Conservation (phyloP, 208 protist genomes). For the Acanthamoeba healyi region DNA sequence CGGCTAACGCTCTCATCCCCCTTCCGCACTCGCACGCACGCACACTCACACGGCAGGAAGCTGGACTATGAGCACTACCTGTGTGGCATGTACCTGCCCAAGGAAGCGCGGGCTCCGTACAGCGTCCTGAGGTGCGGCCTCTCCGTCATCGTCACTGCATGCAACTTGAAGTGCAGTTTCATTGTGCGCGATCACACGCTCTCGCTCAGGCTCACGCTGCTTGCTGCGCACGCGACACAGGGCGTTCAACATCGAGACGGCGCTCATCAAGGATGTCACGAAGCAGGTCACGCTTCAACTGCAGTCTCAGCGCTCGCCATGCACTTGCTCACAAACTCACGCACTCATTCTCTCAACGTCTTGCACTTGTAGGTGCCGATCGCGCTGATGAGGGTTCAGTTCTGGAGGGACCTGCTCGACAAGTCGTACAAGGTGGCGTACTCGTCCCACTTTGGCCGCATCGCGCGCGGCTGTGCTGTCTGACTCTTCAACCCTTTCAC, state of each 20-base stretch:
- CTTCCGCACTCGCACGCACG: neutral
- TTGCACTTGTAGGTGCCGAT: neutral
- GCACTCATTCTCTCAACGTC: neutral
- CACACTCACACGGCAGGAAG: neutral
- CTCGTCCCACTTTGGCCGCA: neutral
- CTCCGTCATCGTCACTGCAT: neutral
- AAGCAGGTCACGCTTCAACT: conserved; percentile 23
- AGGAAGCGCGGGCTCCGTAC: conserved; percentile 21
- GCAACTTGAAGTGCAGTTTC: too few species aligned
- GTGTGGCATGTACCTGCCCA: conserved; percentile 67
- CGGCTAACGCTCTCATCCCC: neutral
- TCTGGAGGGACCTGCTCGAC: conserved; percentile 51
- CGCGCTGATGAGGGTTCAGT: conserved; percentile 32
- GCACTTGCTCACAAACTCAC: neutral
- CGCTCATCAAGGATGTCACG: conserved; percentile 45
- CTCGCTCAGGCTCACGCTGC: neutral
- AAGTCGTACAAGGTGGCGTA: neutral
- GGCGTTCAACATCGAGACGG: conserved; percentile 72
- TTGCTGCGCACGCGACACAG: neutral
- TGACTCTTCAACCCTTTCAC: neutral
- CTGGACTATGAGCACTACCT: conserved; percentile 75
- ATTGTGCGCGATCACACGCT: too few species aligned
- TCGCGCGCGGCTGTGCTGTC: neutral
- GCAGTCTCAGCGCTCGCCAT: neutral
- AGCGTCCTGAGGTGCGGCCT: neutral